Evolutionary conservation across 129 eudicot genomes (phyloP).

Genomic region (Lactuca sativa): DNA sequence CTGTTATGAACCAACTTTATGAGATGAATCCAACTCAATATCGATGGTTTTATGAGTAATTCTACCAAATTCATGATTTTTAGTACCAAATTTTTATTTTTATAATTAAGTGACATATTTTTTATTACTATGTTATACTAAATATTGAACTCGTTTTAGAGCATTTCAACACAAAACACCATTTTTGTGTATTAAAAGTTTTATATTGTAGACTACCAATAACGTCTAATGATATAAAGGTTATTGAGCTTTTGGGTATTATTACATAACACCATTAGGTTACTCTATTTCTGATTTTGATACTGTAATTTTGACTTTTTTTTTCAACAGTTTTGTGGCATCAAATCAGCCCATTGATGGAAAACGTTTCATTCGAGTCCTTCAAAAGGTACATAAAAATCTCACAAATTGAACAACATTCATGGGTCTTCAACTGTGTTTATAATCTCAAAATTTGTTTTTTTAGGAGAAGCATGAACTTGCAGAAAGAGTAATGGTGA

Average conservation of each 20-base stretch:
- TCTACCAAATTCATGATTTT: background rate
- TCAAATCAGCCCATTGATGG: conserved; percentile 64
- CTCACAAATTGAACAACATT: background rate
- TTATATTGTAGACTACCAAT: no score
- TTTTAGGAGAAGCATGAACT: conserved; percentile 79
- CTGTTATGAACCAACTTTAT: conserved; percentile 72
- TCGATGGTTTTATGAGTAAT: conserved; percentile 83
- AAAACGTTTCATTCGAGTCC: conserved; percentile 63
- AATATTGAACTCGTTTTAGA: no score
- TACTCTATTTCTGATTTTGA: background rate
- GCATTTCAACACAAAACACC: no score
- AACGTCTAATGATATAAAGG: no score
- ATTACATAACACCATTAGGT: background rate
- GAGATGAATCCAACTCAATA: conserved; percentile 79
- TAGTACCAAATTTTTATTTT: no score
- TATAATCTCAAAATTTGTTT: conserved; percentile 9
- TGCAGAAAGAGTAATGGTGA: conserved; percentile 89
- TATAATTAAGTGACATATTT: no score
- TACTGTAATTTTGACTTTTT: background rate
- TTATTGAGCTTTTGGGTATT: no score
- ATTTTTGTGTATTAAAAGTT: no score
- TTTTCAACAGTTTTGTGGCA: conserved; percentile 47
- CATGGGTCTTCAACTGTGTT: background rate
- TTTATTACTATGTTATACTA: no score
- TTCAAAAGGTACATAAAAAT: conserved; percentile 57